Percentiles rank a stretch among this genome's conserved stretches.
These are phyloP conservation scores for Eucalyptus cloeziana DNA, from an alignment of 345 rosid genomes.

Conservation along the genomic window DNA sequence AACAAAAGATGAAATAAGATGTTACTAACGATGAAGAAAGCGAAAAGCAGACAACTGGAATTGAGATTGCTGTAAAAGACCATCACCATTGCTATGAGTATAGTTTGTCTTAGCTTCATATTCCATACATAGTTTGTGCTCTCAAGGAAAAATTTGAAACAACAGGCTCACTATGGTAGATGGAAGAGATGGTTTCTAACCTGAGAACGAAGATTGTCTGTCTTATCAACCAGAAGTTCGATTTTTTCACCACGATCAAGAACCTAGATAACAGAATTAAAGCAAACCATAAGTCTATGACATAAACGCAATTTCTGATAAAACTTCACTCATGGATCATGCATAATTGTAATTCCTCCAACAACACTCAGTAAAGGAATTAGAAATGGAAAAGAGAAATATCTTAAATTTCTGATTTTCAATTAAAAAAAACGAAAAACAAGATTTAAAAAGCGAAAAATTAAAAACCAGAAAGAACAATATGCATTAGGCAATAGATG, in stretches of 20 bases:
- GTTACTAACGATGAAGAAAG: background rate
- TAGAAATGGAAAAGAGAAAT: background rate
- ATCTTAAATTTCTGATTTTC: background rate
- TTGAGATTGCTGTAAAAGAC: background rate
- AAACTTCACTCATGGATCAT: background rate
- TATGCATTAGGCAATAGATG: background rate
- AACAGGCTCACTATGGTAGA: background rate
- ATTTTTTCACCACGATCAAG: slow-evolving; percentile 81
- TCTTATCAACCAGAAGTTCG: slow-evolving; percentile 68
- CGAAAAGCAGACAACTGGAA: background rate
- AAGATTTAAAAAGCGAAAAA: background rate
- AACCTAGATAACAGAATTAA: slow-evolving; percentile 21
- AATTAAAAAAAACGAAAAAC: background rate
- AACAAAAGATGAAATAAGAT: background rate
- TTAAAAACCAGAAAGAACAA: background rate
- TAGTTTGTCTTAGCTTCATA: background rate
- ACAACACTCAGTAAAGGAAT: background rate
- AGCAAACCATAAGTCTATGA: background rate
- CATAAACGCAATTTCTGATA: background rate
- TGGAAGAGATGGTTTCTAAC: slow-evolving; percentile 1
- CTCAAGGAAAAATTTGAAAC: background rate
- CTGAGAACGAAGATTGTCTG: slow-evolving; percentile 72
- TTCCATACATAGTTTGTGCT: background rate
- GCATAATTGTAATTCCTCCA: background rate
- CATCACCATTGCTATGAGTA: background rate